A percentile compares a stretch with the other conserved stretches of the same genome.
These are phyloP conservation scores for Chernovozyma aurita DNA, from an alignment of 1,139 yeast genomes.

Conservation along the genomic window DNA sequence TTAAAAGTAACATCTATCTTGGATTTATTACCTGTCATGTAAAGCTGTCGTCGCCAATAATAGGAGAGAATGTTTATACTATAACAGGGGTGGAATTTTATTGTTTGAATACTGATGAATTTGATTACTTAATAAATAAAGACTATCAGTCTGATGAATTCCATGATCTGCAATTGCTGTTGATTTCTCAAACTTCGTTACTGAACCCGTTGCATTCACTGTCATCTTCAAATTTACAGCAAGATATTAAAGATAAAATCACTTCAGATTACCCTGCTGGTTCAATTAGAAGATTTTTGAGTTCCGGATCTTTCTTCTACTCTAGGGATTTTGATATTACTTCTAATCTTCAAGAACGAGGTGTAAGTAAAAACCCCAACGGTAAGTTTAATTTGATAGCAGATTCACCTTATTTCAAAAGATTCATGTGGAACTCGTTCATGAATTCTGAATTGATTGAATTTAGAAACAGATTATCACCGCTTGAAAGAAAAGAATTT, in stretches of 20 bases:
- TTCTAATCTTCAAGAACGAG: conserved; percentile 54
- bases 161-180: conserved; percentile 12
- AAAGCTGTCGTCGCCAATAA: conserved; percentile 56
- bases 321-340: conserved; percentile 65
- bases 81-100: conserved; percentile 59
- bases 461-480: conserved; percentile 53
- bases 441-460: conserved; percentile 55
- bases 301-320: conserved; percentile 63
- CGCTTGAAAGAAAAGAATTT: conserved; percentile 44
- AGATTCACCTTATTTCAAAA: conserved; percentile 44
- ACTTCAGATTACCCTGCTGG: conserved; percentile 54
- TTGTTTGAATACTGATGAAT: conserved; percentile 55
- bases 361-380: conserved; percentile 12
- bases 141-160: conserved; percentile 10
- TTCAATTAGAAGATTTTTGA: conserved; percentile 50
- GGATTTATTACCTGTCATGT: conserved; percentile 56
- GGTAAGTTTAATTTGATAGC: conserved; percentile 31
- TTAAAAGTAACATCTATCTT: conserved; percentile 51
- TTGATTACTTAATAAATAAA: conserved; percentile 34
- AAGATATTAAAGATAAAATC: conserved; percentile 23
- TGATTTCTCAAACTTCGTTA: not conserved
- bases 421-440: conserved; percentile 64
- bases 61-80: conserved; percentile 47
- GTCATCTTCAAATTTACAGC: conserved; percentile 4
- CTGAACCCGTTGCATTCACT: not conserved